A percentile compares a stretch with the other conserved stretches of the same genome.
phyloP scores from a whole-genome alignment of 306 rosid genomes.

The Rosa rugosa region DNA sequence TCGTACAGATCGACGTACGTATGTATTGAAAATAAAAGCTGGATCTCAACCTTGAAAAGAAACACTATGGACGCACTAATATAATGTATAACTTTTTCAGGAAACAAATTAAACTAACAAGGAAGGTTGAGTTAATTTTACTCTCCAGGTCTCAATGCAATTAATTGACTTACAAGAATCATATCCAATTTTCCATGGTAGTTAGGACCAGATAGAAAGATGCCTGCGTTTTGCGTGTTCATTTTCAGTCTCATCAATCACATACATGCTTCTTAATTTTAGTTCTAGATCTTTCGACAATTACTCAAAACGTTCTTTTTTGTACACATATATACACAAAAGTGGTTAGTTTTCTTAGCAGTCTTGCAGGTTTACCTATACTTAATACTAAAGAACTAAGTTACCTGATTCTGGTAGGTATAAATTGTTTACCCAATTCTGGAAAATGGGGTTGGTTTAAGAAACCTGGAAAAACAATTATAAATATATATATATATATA shows the following conservation, averaged over 20 bases:
- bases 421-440: constrained; percentile 46
- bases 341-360: constrained; percentile 8
- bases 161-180: neutral
- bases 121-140: neutral
- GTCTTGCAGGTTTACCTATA: constrained; percentile 14
- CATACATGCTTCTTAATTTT: neutral
- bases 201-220: neutral
- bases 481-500: too few species aligned
- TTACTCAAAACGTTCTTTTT: neutral
- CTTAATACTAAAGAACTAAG: neutral
- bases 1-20: too few species aligned
- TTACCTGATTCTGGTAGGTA: constrained; percentile 33
- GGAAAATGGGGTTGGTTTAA: constrained; percentile 41
- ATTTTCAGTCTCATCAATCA: neutral
- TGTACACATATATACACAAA: neutral
- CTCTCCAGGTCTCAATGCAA: neutral
- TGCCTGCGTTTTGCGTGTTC: constrained; percentile 5
- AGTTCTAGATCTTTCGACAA: neutral
- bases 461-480: constrained; percentile 10
- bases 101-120: neutral
- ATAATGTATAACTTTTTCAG: neutral
- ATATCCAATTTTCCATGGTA: neutral
- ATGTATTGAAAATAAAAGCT: too few species aligned
- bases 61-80: too few species aligned
- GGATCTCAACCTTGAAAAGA: too few species aligned